These are phyloP conservation scores for Penstemon barbatus DNA, from an alignment of 257 asterid species.

Conservation along the genomic window DNA sequence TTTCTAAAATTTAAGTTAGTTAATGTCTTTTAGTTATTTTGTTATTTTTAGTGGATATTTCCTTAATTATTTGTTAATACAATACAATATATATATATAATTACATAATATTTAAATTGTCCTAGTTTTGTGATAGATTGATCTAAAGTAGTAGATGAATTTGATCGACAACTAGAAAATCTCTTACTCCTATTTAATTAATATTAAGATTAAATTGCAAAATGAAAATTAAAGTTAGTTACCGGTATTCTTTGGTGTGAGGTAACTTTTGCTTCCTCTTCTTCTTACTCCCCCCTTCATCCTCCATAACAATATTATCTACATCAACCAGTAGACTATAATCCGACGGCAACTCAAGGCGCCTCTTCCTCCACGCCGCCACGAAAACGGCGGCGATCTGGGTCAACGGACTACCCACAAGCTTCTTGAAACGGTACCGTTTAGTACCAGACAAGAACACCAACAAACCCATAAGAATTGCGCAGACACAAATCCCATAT, in stretches of 20 bases:
- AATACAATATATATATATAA: too few relatives aligned
- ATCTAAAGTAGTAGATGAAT: too few relatives aligned
- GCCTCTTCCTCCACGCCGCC: slow-evolving; percentile 29
- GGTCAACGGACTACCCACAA: slow-evolving; percentile 31
- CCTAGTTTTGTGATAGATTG: too few relatives aligned
- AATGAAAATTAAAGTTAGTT: slow-evolving; percentile 12
- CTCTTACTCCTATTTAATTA: too few relatives aligned
- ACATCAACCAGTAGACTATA: slow-evolving; percentile 43
- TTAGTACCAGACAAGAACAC: slow-evolving; percentile 22
- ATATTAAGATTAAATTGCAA: too few relatives aligned
- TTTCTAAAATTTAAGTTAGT: too few relatives aligned
- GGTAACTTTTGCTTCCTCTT: slow-evolving; percentile 57
- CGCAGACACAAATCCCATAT: slow-evolving; percentile 30
- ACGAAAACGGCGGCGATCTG: slow-evolving; percentile 27
- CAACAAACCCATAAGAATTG: slow-evolving; percentile 15
- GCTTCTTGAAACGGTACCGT: slow-evolving; percentile 28
- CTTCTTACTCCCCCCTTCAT: neutral
- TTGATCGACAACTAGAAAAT: too few relatives aligned
- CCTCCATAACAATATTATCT: slow-evolving; percentile 40
- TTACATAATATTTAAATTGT: too few relatives aligned
- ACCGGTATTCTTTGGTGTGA: slow-evolving; percentile 79
- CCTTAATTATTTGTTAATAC: too few relatives aligned
- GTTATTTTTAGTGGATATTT: too few relatives aligned
- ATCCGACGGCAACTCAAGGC: slow-evolving; percentile 56
- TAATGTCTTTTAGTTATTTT: too few relatives aligned